These are phyloP conservation scores for Fusarium chuoi DNA, from an alignment of 2,329 filamentous ascomycete genomes.

Conservation along the genomic window DNA sequence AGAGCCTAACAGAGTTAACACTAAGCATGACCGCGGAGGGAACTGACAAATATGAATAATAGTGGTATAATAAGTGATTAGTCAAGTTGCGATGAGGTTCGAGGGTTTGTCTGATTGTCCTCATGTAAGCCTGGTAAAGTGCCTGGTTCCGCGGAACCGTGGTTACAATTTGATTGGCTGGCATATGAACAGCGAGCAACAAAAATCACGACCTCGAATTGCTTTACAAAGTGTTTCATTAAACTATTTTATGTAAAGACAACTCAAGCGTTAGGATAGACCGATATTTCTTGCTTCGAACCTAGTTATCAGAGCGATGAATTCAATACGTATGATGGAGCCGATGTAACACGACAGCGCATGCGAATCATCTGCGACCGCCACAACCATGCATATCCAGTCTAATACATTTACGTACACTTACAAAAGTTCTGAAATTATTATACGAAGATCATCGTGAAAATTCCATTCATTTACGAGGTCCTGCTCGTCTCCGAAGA, in stretches of 20 bases:
- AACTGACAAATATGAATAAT: neutral
- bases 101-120: neutral
- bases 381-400: neutral
- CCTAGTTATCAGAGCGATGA: neutral
- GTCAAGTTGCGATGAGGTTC: neutral
- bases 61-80: rapidly evolving
- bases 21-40: neutral
- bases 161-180: neutral
- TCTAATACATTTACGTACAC: neutral
- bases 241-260: rapidly evolving
- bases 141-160: neutral
- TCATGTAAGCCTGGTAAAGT: neutral
- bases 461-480: neutral
- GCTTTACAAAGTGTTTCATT: neutral
- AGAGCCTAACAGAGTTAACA: too few relatives aligned
- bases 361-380: neutral
- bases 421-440: neutral
- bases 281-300: neutral
- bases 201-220: neutral
- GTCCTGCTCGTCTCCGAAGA: neutral
- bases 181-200: neutral
- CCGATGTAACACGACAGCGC: neutral
- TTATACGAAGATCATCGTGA: neutral
- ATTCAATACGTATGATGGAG: neutral
- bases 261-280: too few relatives aligned